Base-by-base conservation (phyloP, 2,329 filamentous ascomycete genomes). In the Phaeosphaeria sp. region DNA sequence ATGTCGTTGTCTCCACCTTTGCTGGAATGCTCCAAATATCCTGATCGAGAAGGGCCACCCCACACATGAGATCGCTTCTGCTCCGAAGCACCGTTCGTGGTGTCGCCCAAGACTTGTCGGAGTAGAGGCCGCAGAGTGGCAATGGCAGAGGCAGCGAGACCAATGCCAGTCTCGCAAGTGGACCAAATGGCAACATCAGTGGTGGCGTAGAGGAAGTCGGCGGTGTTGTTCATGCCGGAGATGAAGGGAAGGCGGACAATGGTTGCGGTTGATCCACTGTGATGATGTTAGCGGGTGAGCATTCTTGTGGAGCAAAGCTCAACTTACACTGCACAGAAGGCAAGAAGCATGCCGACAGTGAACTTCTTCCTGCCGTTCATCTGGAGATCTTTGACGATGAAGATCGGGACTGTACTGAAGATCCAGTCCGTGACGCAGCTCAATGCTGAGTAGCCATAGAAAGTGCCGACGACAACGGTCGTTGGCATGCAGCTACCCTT, bases 111-210 rank as follows among this genome's bases (percentile, higher is more conserved):
- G 20, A 61, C 56, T 22, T 58, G 48, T n/a, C 61, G 59, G 25
- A 64, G 61, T 20, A 64, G 49, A 20, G 61, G 61, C 2, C 61
- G 54, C 21, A 64, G 47, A 20, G 61, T 64, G 4, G 61, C 61
- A 27, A 55, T 59, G 24, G 61, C 61, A 11, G 61, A 64, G 33
- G 61, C 49, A 27, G 61, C 61, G 22, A 64, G 51, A 15, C 59
- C 61, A 22, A 64, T 64, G 40, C 61, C 61, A 17, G 61, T 64
- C 46, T 64, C 61, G 54, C 54, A 57, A 20, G 60, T 61, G 11
- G 58, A 61, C 58, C 61, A 64, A 46, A 61, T 64, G n/a, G 62
- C 62, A 24, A 64, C 55, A 46, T 62, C 61, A 24, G 49, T 59
- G 13, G 61, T 64, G 15, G 56, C 55, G 45, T 63, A 63, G 22